Percentiles rank a stretch among this genome's conserved stretches.
phyloP scores from a whole-genome alignment of 768 basidiomycete species.

The Glaciozyma martinii region DNA sequence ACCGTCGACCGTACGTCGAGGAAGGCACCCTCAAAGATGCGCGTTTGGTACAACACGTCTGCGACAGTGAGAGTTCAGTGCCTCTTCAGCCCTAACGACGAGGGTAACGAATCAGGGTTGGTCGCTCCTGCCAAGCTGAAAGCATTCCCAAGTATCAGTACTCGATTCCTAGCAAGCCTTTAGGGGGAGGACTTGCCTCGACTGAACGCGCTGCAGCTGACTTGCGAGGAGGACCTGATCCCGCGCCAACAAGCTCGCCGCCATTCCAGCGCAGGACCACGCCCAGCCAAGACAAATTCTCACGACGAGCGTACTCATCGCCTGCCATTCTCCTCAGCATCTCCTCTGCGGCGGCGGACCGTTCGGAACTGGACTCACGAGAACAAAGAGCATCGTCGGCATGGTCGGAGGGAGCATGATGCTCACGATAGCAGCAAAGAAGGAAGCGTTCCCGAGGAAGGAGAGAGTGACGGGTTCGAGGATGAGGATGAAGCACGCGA shows the following conservation, averaged over 20 bases:
- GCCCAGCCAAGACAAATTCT: slow-evolving; percentile 47
- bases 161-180: not conserved
- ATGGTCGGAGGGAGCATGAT: slow-evolving; percentile 26
- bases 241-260: slow-evolving; percentile 44
- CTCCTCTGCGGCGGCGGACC: not conserved
- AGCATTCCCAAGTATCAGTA: not conserved
- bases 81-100: slow-evolving; percentile 2
- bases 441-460: no score
- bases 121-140: slow-evolving; percentile 31
- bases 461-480: no score
- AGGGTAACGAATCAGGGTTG: slow-evolving; percentile 42
- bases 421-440: not conserved
- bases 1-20: slow-evolving; percentile 47
- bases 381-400: slow-evolving; percentile 13
- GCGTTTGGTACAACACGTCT: slow-evolving; percentile 39
- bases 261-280: slow-evolving; percentile 51
- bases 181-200: not conserved
- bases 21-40: slow-evolving; percentile 49
- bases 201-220: slow-evolving; percentile 28
- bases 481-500: no score
- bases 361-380: not conserved
- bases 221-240: slow-evolving; percentile 31
- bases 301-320: slow-evolving; percentile 6
- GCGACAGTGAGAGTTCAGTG: slow-evolving; percentile 38
- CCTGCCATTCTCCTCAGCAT: not conserved